phyloP scores from a whole-genome alignment of 345 rosid species.

The Hevea brasiliensis region DNA sequence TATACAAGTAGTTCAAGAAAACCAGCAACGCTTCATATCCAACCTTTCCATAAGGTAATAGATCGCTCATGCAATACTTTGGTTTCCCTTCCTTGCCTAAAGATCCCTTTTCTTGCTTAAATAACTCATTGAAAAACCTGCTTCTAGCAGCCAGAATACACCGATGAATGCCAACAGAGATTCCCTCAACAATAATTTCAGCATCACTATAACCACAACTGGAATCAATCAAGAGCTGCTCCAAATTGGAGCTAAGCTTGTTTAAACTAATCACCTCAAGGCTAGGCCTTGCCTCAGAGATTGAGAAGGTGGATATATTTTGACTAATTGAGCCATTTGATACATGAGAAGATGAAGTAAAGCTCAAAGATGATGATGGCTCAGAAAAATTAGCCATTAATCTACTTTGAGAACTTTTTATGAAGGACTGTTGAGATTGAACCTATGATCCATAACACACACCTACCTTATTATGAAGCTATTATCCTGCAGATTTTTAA shows the following conservation, averaged over 20 bases:
- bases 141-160: conserved; percentile 88
- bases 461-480: not conserved
- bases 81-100: conserved; percentile 52
- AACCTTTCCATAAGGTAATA: conserved; percentile 68
- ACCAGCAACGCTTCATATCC: conserved; percentile 74
- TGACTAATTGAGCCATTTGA: conserved; percentile 48
- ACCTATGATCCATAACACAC: conserved; percentile 5
- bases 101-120: conserved; percentile 47
- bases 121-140: conserved; percentile 64
- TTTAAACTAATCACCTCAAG: conserved; percentile 61
- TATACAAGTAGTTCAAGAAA: conserved; percentile 70
- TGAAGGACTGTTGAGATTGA: too few species aligned
- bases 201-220: conserved; percentile 76
- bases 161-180: conserved; percentile 68
- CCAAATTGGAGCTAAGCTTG: conserved; percentile 79
- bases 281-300: conserved; percentile 39
- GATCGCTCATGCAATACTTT: conserved; percentile 49
- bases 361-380: conserved; percentile 81
- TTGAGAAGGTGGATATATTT: conserved; percentile 32
- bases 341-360: conserved; percentile 58
- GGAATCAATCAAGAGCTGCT: conserved; percentile 59
- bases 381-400: conserved; percentile 65
- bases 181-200: conserved; percentile 58
- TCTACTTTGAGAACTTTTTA: not conserved
- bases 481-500: not conserved